A percentile compares a stretch with the other conserved stretches of the same genome.
Conservation (phyloP, 345 rosid species). For the Rhodamnia argentea region DNA sequence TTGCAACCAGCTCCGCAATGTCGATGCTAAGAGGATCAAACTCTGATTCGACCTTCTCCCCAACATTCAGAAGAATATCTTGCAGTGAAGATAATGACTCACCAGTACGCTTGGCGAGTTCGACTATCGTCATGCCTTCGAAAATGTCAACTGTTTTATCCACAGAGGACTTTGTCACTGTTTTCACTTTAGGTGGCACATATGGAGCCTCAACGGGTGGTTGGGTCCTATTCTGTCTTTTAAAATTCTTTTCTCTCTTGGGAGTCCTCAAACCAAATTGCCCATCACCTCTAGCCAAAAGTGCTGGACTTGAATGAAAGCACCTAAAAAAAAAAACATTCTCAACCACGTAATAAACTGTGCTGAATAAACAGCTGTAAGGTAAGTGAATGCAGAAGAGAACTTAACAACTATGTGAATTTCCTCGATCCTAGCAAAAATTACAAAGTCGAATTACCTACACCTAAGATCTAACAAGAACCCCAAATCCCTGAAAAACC, state of each 20-base stretch:
- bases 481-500: neutral
- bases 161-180: slow-evolving; percentile 27
- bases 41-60: slow-evolving; percentile 70
- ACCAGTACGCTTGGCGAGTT: slow-evolving; percentile 72
- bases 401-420: neutral
- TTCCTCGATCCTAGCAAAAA: neutral
- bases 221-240: slow-evolving; percentile 27
- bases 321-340: slow-evolving; percentile 21
- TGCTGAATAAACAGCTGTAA: neutral
- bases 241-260: slow-evolving; percentile 42
- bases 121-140: slow-evolving; percentile 75
- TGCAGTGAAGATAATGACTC: slow-evolving; percentile 39
- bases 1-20: slow-evolving; percentile 78
- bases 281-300: slow-evolving; percentile 36
- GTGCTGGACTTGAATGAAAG: slow-evolving; percentile 49
- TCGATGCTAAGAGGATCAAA: slow-evolving; percentile 79
- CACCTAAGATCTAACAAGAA: neutral
- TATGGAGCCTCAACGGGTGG: slow-evolving; percentile 83
- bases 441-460: neutral
- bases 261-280: slow-evolving; percentile 34
- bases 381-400: neutral
- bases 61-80: slow-evolving; percentile 69
- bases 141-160: slow-evolving; percentile 71
- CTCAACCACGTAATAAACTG: neutral
- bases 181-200: slow-evolving; percentile 55